These are phyloP conservation scores for Tremellales sp. DNA, from an alignment of 1,284 basidiomycete species.

Conservation along the genomic window DNA sequence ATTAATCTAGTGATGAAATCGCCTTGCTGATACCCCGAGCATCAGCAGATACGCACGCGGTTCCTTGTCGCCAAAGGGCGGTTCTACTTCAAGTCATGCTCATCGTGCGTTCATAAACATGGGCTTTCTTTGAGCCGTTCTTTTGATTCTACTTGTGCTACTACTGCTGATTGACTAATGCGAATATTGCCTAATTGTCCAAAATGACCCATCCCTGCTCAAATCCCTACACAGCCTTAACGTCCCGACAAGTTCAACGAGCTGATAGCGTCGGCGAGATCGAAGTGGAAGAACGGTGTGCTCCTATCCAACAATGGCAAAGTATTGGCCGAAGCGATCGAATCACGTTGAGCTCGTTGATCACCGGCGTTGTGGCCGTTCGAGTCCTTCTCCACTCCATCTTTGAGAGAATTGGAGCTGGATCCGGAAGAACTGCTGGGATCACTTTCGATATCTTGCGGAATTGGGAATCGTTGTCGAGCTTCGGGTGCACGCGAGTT, in stretches of 20 bases:
- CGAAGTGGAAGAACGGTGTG: conserved; percentile 51
- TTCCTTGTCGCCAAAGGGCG: no score
- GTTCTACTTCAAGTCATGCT: no score
- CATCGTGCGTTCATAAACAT: no score
- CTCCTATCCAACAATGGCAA: conserved; percentile 34
- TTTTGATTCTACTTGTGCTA: no score
- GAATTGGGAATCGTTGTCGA: conserved; percentile 11
- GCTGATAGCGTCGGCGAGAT: conserved; percentile 45
- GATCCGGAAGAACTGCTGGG: conserved; percentile 3
- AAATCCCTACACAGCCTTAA: no score
- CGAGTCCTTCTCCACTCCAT: conserved; percentile 11
- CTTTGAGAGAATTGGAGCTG: conserved; percentile 1
- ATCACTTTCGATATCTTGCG: conserved; percentile 13
- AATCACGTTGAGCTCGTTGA: not conserved
- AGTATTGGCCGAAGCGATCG: conserved; percentile 13
- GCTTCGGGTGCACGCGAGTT: conserved; percentile 14
- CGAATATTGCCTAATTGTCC: no score
- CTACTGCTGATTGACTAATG: no score
- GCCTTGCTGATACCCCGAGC: no score
- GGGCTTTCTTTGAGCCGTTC: no score
- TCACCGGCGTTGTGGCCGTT: conserved; percentile 3
- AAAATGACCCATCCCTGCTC: no score
- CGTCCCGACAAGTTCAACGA: conserved; percentile 25
- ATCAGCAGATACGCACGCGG: no score
- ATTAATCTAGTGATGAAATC: no score